Percentiles rank a stretch among this genome's conserved stretches.
phyloP scores from a whole-genome alignment of 2,329 filamentous ascomycete genomes.

The Trematosphaeria pertusa region DNA sequence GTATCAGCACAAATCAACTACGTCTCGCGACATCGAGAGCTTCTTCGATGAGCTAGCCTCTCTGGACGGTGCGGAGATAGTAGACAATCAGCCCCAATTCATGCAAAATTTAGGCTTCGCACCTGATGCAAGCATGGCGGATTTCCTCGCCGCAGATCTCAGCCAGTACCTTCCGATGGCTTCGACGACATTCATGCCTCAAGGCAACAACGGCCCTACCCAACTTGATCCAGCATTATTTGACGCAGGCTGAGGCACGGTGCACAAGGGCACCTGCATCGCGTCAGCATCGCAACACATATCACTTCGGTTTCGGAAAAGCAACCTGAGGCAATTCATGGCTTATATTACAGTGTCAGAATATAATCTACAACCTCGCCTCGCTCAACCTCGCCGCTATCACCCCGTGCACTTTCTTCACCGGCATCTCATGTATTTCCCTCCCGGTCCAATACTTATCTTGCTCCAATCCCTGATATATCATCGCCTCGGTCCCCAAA shows the following conservation, averaged over 20 bases:
- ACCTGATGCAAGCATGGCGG: conserved; percentile 65
- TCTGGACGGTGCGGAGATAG: conserved; percentile 60
- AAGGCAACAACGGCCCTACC: conserved; percentile 20
- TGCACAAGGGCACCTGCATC: not conserved
- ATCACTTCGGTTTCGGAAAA: not conserved
- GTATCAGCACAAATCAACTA: conserved; percentile 43
- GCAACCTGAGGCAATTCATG: no score
- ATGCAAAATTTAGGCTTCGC: conserved; percentile 72
- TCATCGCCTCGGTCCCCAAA: conserved; percentile 76
- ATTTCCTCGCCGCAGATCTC: conserved; percentile 55
- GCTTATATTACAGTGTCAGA: conserved; percentile 49
- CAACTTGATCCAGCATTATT: conserved; percentile 36
- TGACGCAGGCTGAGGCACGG: conserved; percentile 24
- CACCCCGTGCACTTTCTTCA: conserved; percentile 65
- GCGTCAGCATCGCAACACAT: not conserved
- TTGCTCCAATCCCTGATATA: conserved; percentile 79
- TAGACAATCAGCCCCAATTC: conserved; percentile 67
- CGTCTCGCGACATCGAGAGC: conserved; percentile 55
- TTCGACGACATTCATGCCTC: conserved; percentile 39
- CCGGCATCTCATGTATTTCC: conserved; percentile 64
- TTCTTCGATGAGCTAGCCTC: conserved; percentile 66
- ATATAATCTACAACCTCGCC: conserved; percentile 25
- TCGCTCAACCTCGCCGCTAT: conserved; percentile 48
- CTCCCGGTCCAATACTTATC: conserved; percentile 68
- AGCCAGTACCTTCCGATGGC: conserved; percentile 51